Percentiles rank a stretch among this genome's conserved stretches.
These are phyloP conservation scores for Claviceps sp. DNA, from an alignment of 2,329 filamentous ascomycete genomes.

Conservation along the genomic window DNA sequence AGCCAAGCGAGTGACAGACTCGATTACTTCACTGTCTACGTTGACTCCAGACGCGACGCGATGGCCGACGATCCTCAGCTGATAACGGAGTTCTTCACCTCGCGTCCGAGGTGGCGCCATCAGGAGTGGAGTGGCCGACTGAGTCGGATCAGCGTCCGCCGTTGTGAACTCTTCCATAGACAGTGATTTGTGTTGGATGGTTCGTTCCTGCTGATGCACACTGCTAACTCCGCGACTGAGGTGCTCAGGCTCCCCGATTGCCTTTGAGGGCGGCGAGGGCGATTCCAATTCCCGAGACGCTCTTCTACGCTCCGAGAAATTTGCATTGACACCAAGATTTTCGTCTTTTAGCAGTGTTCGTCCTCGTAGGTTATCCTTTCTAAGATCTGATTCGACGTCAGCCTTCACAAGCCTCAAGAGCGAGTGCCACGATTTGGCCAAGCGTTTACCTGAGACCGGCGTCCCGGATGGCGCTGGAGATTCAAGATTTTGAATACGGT, in stretches of 20 bases:
- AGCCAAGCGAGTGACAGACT: conserved; percentile 33
- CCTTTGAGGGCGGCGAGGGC: conserved; percentile 3
- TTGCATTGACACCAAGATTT: neutral
- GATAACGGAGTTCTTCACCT: conserved; percentile 20
- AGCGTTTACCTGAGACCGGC: conserved; percentile 28
- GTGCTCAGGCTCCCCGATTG: neutral
- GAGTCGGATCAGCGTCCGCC: neutral
- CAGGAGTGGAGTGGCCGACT: conserved; percentile 20
- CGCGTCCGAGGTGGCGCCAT: conserved; percentile 34
- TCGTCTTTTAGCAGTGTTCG: conserved; percentile 1
- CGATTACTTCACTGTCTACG: conserved; percentile 16
- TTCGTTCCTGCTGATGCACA: neutral
- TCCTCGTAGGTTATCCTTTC: conserved; percentile 16
- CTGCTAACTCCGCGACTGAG: neutral
- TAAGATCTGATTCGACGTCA: conserved; percentile 14
- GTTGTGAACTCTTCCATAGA: neutral
- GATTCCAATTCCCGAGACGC: conserved; percentile 9
- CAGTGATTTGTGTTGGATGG: neutral
- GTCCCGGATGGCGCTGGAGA: conserved; percentile 37
- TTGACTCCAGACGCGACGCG: conserved; percentile 12
- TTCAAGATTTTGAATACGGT: conserved; percentile 41
- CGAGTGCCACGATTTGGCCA: neutral
- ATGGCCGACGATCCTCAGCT: conserved; percentile 23
- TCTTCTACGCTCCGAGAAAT: conserved; percentile 13
- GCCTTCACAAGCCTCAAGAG: neutral